Conservation (phyloP, 495 filamentous ascomycete species). For the Cairneyella variabilis region DNA sequence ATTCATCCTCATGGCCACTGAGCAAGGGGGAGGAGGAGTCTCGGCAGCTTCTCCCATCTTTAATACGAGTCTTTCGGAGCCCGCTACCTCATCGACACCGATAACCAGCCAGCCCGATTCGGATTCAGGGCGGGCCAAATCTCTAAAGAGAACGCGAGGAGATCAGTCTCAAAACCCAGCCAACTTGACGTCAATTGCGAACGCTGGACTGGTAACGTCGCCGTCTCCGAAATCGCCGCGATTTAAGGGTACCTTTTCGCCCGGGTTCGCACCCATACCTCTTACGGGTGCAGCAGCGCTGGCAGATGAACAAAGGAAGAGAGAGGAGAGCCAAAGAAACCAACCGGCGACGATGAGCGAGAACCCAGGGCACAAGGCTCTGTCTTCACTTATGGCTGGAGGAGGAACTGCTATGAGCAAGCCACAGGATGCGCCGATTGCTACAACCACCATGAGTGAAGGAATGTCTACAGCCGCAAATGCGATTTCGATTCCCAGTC, state of each 20-base stretch:
- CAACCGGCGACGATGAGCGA: slow-evolving; percentile 38
- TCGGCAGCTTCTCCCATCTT: slow-evolving; percentile 14
- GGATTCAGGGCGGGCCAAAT: slow-evolving; percentile 27
- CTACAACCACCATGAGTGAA: slow-evolving; percentile 35
- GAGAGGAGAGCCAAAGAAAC: slow-evolving; percentile 43
- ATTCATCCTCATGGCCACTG: slow-evolving; percentile 22
- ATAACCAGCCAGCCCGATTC: slow-evolving; percentile 3
- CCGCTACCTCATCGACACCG: slow-evolving; percentile 8
- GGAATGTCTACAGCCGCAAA: slow-evolving; percentile 35
- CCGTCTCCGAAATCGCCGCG: slow-evolving; percentile 49
- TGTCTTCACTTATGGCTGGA: slow-evolving; percentile 52
- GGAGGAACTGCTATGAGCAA: slow-evolving; percentile 47
- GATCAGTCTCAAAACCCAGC: slow-evolving; percentile 40
- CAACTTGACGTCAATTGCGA: slow-evolving; percentile 29
- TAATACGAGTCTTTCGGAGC: slow-evolving; percentile 10
- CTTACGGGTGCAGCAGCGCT: slow-evolving; percentile 54
- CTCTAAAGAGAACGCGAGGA: slow-evolving; percentile 47
- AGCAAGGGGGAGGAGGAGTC: slow-evolving; percentile 19
- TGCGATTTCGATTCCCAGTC: slow-evolving; percentile 35
- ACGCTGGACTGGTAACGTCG: slow-evolving; percentile 34
- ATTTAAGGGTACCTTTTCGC: slow-evolving; percentile 40
- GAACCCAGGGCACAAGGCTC: slow-evolving; percentile 49
- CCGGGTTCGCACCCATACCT: slow-evolving; percentile 40
- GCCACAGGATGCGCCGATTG: slow-evolving; percentile 38
- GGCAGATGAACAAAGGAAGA: slow-evolving; percentile 48